A percentile compares a stretch with the other conserved stretches of the same genome.
Evolutionary conservation across 441 rosid genomes (phyloP).

Genomic region (Aquilaria agallochum): DNA sequence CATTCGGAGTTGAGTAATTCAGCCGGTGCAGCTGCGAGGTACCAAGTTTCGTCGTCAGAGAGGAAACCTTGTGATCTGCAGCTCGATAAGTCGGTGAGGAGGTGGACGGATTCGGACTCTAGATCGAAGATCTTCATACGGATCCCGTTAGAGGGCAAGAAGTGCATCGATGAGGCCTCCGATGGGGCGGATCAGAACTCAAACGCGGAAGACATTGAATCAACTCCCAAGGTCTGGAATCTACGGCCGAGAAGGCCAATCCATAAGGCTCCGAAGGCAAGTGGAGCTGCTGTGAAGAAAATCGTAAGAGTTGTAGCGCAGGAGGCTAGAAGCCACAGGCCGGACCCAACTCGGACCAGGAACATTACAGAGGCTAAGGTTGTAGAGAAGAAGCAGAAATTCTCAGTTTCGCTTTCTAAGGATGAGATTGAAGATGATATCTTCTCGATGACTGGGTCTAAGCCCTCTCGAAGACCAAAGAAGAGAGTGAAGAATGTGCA

Average conservation of each 20-base stretch:
- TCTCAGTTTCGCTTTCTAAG: constrained; percentile 32
- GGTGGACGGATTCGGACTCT: constrained; percentile 25
- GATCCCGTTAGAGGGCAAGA: constrained; percentile 28
- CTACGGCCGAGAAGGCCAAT: constrained; percentile 53
- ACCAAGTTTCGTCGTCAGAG: constrained; percentile 24
- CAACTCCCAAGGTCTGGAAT: constrained; percentile 54
- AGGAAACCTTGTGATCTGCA: constrained; percentile 13
- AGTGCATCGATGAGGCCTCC: constrained; percentile 17
- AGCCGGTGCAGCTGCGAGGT: constrained; percentile 17
- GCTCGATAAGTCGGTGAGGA: constrained; percentile 23
- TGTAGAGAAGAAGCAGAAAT: constrained; percentile 31
- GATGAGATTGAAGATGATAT: constrained; percentile 46
- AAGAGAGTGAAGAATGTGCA: constrained; percentile 42
- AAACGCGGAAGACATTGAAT: constrained; percentile 27
- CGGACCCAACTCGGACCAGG: constrained; percentile 29
- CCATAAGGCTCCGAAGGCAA: constrained; percentile 23
- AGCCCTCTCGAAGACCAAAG: constrained; percentile 42
- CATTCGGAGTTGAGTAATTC: constrained; percentile 12
- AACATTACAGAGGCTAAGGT: constrained; percentile 24
- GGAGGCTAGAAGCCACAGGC: constrained; percentile 30
- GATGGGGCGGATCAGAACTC: constrained; percentile 36
- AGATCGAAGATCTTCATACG: constrained; percentile 52
- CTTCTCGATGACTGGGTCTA: constrained; percentile 40
- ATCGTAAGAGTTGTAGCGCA: constrained; percentile 21
- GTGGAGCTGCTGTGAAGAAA: constrained; percentile 17